These are phyloP conservation scores for Bocquillonia castaneifolia DNA, from an alignment of 441 rosid genomes.

Conservation along the genomic window DNA sequence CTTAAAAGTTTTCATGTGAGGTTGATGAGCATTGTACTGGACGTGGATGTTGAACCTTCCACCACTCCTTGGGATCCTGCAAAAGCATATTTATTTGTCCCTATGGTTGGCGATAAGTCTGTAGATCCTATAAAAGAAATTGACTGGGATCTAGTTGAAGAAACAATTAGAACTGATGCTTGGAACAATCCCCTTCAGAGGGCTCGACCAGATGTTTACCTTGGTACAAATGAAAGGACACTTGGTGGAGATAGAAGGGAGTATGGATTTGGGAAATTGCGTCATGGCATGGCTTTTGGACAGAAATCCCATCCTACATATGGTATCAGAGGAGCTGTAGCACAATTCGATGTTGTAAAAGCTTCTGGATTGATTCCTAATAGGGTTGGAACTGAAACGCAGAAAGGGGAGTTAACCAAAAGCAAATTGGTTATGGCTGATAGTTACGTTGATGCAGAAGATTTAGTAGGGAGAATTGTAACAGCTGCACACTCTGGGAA, in stretches of 20 bases:
- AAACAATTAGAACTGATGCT: constrained; percentile 51
- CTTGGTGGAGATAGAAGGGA: constrained; percentile 99
- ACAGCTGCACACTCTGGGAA: constrained; percentile 99
- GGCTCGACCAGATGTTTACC: constrained; percentile 98
- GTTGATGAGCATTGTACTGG: constrained; percentile 98
- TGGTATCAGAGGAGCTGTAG: constrained; percentile 99
- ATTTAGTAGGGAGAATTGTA: constrained; percentile 74
- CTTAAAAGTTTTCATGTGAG: constrained; percentile 93
- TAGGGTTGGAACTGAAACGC: constrained; percentile 45
- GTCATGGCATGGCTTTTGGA: constrained; percentile 81
- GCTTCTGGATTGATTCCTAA: constrained; percentile 88
- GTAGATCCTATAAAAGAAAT: constrained; percentile 70
- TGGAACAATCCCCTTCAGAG: constrained; percentile 98
- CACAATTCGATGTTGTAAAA: constrained; percentile 87
- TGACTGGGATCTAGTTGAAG: constrained; percentile 81
- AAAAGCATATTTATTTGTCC: constrained; percentile 97
- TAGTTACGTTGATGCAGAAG: constrained; percentile 48
- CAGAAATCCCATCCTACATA: constrained; percentile 96
- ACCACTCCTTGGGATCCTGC: constrained; percentile 99
- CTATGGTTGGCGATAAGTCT: constrained; percentile 68
- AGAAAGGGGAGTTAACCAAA: constrained; percentile 36
- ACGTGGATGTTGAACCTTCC: constrained; percentile 99
- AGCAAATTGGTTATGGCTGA: constrained; percentile 86
- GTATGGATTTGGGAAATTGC: constrained; percentile 96
- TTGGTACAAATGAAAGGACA: constrained; percentile 97